Evolutionary conservation across 495 filamentous ascomycete species (phyloP).

Genomic region (Tetracladium setigerum): DNA sequence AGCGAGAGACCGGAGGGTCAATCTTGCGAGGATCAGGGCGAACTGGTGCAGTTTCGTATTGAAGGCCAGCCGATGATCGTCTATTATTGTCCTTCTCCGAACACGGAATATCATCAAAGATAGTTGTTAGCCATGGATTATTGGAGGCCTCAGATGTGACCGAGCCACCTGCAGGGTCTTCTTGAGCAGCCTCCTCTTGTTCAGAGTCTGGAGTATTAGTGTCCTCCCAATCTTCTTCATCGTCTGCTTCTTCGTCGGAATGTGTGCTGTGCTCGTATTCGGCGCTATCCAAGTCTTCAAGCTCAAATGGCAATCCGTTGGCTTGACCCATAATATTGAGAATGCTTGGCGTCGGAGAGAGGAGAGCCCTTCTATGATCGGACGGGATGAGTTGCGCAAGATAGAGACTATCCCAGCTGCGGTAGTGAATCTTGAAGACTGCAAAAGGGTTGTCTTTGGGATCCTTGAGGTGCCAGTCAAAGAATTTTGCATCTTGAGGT

Average conservation of each 20-base stretch:
- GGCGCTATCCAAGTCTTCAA: neutral
- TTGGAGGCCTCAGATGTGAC: neutral
- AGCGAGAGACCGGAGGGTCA: constrained; percentile 25
- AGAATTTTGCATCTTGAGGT: constrained; percentile 39
- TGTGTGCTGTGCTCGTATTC: neutral
- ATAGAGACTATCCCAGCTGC: constrained; percentile 26
- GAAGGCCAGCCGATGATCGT: neutral
- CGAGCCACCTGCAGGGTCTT: neutral
- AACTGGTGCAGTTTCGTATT: neutral
- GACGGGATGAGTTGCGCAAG: constrained; percentile 12
- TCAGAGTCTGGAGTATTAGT: no score
- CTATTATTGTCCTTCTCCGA: neutral
- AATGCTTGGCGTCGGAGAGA: constrained; percentile 13
- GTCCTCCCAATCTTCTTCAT: neutral
- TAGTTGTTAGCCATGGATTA: constrained; percentile 6
- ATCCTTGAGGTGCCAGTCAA: constrained; percentile 38
- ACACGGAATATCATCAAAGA: constrained; percentile 5
- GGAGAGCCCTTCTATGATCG: constrained; percentile 1
- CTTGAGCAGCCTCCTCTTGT: neutral
- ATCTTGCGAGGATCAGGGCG: constrained; percentile 18
- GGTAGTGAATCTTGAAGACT: constrained; percentile 42
- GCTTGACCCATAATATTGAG: constrained; percentile 4
- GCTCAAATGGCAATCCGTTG: neutral
- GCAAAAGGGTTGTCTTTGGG: constrained; percentile 37
- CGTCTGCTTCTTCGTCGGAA: neutral